phyloP scores from a whole-genome alignment of 177 flowering plant genomes.

The Vitis hybrid region DNA sequence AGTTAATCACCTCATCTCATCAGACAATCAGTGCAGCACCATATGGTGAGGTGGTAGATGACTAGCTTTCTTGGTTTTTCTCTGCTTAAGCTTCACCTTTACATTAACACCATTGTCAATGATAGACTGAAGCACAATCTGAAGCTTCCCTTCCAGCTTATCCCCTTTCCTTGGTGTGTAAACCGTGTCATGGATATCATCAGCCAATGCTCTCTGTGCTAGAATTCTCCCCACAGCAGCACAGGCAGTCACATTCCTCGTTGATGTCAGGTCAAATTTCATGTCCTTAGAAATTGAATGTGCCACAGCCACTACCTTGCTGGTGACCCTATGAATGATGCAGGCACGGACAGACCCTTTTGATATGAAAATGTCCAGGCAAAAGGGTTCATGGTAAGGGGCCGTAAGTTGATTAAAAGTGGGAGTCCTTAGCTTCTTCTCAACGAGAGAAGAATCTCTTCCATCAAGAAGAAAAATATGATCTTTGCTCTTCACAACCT shows the following conservation, averaged over 20 bases:
- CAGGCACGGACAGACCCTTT: conserved; percentile 86
- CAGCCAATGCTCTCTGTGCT: conserved; percentile 84
- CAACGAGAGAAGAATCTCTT: conserved; percentile 17
- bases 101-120: conserved; percentile 70
- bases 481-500: conserved; percentile 15
- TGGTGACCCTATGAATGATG: conserved; percentile 76
- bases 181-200: conserved; percentile 83
- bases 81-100: conserved; percentile 59
- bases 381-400: conserved; percentile 86
- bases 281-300: conserved; percentile 91
- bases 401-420: conserved; percentile 80
- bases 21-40: no score
- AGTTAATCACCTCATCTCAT: no score
- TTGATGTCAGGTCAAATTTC: conserved; percentile 72
- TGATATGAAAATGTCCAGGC: conserved; percentile 77
- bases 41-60: neutral
- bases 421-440: conserved; percentile 51
- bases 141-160: conserved; percentile 76
- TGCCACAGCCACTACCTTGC: conserved; percentile 88
- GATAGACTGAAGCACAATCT: conserved; percentile 66
- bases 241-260: conserved; percentile 60
- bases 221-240: conserved; percentile 66
- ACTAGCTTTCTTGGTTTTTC: conserved; percentile 21
- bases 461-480: conserved; percentile 11
- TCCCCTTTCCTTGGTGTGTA: conserved; percentile 91